phyloP scores from a whole-genome alignment of 257 asterid genomes.

The Gentiana straminea region DNA sequence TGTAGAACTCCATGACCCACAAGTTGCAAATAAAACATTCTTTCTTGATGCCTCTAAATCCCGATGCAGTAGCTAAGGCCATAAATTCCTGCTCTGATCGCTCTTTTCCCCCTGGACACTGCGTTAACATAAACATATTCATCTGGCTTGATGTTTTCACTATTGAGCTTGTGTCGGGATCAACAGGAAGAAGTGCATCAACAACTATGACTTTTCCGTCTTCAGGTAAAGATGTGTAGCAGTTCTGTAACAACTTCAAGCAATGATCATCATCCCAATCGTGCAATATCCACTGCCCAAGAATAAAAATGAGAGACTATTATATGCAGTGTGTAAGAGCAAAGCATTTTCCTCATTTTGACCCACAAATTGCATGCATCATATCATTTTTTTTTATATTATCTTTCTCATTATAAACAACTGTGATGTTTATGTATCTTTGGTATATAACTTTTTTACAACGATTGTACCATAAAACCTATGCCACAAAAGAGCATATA shows the following conservation, averaged over 20 bases:
- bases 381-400: too few relatives aligned
- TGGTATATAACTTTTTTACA: too few relatives aligned
- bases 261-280: conserved; percentile 88
- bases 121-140: conserved; percentile 77
- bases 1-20: conserved; percentile 72
- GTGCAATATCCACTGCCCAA: conserved; percentile 72
- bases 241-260: conserved; percentile 55
- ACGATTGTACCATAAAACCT: background rate
- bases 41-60: conserved; percentile 46
- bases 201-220: conserved; percentile 72
- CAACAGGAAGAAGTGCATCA: conserved; percentile 63
- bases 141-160: conserved; percentile 36
- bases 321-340: too few relatives aligned
- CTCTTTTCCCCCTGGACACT: conserved; percentile 86
- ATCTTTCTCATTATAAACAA: too few relatives aligned
- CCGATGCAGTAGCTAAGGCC: conserved; percentile 59
- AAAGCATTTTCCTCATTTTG: too few relatives aligned
- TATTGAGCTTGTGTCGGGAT: conserved; percentile 52
- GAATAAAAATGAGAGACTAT: background rate
- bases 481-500: too few relatives aligned
- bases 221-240: conserved; percentile 62
- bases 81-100: conserved; percentile 82
- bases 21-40: conserved; percentile 52
- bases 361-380: too few relatives aligned
- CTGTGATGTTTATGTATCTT: too few relatives aligned